phyloP scores from a whole-genome alignment of 441 rosid species.

The Manihot esculenta region DNA sequence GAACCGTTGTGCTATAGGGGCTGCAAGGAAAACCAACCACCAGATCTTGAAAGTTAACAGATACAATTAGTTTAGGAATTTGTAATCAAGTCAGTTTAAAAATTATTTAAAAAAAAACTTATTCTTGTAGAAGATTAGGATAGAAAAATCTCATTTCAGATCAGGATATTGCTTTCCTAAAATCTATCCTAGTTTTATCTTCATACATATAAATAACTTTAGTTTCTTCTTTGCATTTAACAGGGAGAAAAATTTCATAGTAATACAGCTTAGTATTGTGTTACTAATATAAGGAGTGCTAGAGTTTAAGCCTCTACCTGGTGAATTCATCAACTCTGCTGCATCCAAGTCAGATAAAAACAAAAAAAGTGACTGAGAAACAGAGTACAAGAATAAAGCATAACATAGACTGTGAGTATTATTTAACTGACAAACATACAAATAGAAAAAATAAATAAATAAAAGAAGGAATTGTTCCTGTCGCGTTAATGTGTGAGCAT shows the following conservation, averaged over 20 bases:
- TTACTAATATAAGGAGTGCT: background rate
- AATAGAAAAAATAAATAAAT: too few species aligned
- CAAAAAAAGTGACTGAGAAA: slow-evolving; percentile 22
- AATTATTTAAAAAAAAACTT: background rate
- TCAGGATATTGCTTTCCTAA: background rate
- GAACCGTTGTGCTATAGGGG: slow-evolving; percentile 64
- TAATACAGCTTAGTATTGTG: slow-evolving; percentile 1
- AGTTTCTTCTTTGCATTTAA: background rate
- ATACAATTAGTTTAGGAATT: too few species aligned
- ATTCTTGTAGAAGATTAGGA: background rate
- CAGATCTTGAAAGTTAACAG: slow-evolving; percentile 6
- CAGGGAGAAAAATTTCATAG: background rate
- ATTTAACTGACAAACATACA: background rate
- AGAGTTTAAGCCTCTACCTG: slow-evolving; percentile 51
- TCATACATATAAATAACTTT: background rate
- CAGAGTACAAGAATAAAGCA: slow-evolving; percentile 27
- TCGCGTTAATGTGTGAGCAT: background rate
- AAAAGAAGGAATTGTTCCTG: background rate
- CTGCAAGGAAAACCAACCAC: slow-evolving; percentile 45
- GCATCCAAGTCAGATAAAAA: slow-evolving; percentile 35
- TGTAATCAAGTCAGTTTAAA: background rate
- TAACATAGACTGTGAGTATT: slow-evolving; percentile 15
- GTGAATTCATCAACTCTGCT: slow-evolving; percentile 89
- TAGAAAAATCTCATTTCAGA: background rate
- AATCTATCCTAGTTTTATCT: background rate